phyloP scores from a whole-genome alignment of 2,329 filamentous ascomycete species.

The Penicillium sp. region DNA sequence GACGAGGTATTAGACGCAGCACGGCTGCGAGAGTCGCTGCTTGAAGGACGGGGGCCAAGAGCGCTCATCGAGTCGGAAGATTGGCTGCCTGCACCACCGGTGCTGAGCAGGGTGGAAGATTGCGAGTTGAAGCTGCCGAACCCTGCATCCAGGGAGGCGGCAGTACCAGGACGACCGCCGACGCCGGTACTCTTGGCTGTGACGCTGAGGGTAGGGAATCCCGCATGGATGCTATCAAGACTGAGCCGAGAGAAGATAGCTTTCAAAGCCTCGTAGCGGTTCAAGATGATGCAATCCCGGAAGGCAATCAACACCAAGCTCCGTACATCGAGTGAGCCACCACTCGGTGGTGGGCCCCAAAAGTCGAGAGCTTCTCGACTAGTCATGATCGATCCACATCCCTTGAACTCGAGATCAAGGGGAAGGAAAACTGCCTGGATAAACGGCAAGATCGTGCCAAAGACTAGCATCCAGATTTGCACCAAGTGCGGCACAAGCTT shows the following conservation, averaged over 20 bases:
- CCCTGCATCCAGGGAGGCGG: slow-evolving; percentile 67
- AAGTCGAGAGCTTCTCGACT: slow-evolving; percentile 79
- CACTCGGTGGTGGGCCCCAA: slow-evolving; percentile 61
- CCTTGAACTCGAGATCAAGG: slow-evolving; percentile 87
- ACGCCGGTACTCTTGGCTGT: slow-evolving; percentile 43
- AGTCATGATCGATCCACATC: slow-evolving; percentile 72
- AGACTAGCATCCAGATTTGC: slow-evolving; percentile 90
- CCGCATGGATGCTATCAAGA: slow-evolving; percentile 67
- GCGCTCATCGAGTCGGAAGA: slow-evolving; percentile 50
- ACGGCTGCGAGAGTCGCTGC: slow-evolving; percentile 56
- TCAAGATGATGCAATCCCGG: slow-evolving; percentile 81
- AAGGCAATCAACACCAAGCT: slow-evolving; percentile 82
- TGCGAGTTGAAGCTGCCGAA: slow-evolving; percentile 76
- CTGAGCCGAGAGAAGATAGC: slow-evolving; percentile 84
- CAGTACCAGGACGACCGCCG: slow-evolving; percentile 63
- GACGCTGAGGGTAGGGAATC: slow-evolving; percentile 42
- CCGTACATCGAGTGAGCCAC: slow-evolving; percentile 74
- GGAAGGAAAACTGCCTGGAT: slow-evolving; percentile 93
- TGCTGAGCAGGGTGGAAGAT: slow-evolving; percentile 72
- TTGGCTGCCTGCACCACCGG: slow-evolving; percentile 47
- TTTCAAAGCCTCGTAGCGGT: slow-evolving; percentile 82
- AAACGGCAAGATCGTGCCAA: slow-evolving; percentile 84
- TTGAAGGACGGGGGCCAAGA: slow-evolving; percentile 16
- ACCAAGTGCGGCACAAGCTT: slow-evolving; percentile 84
- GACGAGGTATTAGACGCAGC: slow-evolving; percentile 79